Conservation (phyloP, 2,329 filamentous ascomycete genomes). For the Penicillium sp. region DNA sequence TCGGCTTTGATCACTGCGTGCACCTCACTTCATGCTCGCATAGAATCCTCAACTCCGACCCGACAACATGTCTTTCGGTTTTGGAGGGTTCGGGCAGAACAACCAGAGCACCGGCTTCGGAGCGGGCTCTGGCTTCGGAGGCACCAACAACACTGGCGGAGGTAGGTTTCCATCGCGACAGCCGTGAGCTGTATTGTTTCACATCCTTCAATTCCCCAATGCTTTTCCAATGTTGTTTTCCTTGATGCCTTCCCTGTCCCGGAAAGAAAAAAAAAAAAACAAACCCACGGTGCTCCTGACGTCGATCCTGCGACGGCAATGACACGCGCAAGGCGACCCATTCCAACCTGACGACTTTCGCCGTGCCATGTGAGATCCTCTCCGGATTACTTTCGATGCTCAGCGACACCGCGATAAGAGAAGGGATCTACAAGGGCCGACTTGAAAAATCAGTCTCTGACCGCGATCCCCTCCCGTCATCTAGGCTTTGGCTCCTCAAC, state of each 20-base stretch:
- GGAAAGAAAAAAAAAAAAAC: constrained; percentile 2
- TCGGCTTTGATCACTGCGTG: constrained; percentile 3
- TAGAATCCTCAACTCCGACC: constrained; percentile 25
- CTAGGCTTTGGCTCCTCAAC: constrained; percentile 43
- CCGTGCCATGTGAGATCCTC: constrained; percentile 9
- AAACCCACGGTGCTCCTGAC: constrained; percentile 28
- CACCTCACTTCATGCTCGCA: constrained; percentile 21
- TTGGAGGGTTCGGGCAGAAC: constrained; percentile 61
- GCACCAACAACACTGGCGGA: constrained; percentile 33
- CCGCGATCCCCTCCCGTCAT: constrained; percentile 35
- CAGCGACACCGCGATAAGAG: constrained; percentile 31
- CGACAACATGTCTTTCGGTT: constrained; percentile 44
- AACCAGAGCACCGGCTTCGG: constrained; percentile 45
- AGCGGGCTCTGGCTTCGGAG: constrained; percentile 36
- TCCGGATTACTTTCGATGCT: constrained; percentile 27
- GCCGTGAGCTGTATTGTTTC: constrained; percentile 3
- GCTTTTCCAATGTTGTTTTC: constrained; percentile 1
- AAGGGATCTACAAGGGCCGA: constrained; percentile 28
- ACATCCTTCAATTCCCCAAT: constrained; percentile 10
- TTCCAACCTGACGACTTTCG: constrained; percentile 11
- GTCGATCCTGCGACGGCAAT: constrained; percentile 28
- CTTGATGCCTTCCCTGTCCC: not conserved
- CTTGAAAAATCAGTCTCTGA: constrained; percentile 39
- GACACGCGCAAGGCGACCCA: constrained; percentile 22
- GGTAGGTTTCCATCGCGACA: constrained; percentile 32